Evolutionary conservation across 306 rosid genomes (phyloP), one percentile per base, ranked within the genome.

Genomic region (Rosa multiflora): DNA sequence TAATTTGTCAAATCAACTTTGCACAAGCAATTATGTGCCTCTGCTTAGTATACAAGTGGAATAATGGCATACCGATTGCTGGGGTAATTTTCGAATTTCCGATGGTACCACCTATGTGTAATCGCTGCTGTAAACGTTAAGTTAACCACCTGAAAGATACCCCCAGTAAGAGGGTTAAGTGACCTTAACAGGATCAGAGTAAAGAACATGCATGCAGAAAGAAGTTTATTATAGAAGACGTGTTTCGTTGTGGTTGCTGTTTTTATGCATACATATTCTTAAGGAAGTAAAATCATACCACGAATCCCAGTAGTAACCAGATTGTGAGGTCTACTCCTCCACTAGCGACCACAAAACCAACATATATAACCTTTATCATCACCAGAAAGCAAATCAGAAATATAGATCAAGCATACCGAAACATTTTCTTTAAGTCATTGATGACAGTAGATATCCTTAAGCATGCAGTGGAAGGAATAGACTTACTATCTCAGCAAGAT

Each of bases 401-500:
- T 56, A 61, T 14, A 11, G 1, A 23, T 61, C 32, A 9, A 61
- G 40, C 67, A 43, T 43, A 4, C 46, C 5, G 46, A 42, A 42
- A 42, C 46, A 42, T 32, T 32, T 32, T 43, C 29, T 10, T 5
- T 43, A 48, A 48, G 13, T 48, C 13, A 48, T 48, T 52, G n/a
- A 9, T 52, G 21, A 14, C 58, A 52, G 0, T 17, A 18, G 15
- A 10, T 0, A 9, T 10, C 52, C 9, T 52, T 52, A 52, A 17
- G 58, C 67, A 56, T 20, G 40, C 14, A 58, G 18, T 37, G 52
- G 47, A 26, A n/a, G 13, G 29, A 53, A 81, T 88, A 71, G 39
- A 72, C 63, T 86, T 89, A 89, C 98, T 39, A 92, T 91, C 87
- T 92, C 98, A 44, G 97, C 86, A 55, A 94, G 93, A 85, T 92